Evolutionary conservation across 1,139 yeast genomes (phyloP).

Genomic region (Candida labiduridarum): DNA sequence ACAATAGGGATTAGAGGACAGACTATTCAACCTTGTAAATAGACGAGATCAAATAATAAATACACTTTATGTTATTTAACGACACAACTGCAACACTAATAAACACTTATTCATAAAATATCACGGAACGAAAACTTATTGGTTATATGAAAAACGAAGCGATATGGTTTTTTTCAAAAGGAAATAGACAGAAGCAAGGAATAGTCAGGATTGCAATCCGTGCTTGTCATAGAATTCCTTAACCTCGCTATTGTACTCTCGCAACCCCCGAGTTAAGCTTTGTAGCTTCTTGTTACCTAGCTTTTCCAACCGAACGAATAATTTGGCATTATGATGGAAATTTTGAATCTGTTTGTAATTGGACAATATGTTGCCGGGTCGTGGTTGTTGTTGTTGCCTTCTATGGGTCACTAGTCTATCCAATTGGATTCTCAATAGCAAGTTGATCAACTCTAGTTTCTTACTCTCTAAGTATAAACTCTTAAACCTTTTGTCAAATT

Average conservation of each 20-base stretch:
- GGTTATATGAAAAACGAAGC: not conserved
- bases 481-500: constrained; percentile 5
- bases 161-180: not conserved
- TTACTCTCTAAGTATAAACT: constrained; percentile 2
- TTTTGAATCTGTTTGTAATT: not conserved
- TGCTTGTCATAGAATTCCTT: not conserved
- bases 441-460: constrained; percentile 2
- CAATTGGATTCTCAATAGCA: constrained; percentile 1
- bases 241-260: constrained; percentile 1
- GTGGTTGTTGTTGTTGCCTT: not conserved
- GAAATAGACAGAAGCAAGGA: not conserved
- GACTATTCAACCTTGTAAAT: constrained; percentile 11
- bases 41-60: constrained; percentile 3
- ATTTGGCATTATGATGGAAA: constrained; percentile 4
- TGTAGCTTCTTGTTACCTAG: constrained; percentile 3
- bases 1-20: constrained; percentile 13
- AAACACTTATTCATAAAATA: not conserved
- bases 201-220: not conserved
- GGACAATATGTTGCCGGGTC: not conserved
- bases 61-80: not conserved
- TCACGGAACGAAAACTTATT: not conserved
- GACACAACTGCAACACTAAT: not conserved
- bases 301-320: constrained; percentile 3
- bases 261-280: not conserved
- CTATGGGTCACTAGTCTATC: constrained; percentile 2